Evolutionary conservation across 2,329 filamentous ascomycete genomes (phyloP).

Genomic region (Aureobasidium sp.): DNA sequence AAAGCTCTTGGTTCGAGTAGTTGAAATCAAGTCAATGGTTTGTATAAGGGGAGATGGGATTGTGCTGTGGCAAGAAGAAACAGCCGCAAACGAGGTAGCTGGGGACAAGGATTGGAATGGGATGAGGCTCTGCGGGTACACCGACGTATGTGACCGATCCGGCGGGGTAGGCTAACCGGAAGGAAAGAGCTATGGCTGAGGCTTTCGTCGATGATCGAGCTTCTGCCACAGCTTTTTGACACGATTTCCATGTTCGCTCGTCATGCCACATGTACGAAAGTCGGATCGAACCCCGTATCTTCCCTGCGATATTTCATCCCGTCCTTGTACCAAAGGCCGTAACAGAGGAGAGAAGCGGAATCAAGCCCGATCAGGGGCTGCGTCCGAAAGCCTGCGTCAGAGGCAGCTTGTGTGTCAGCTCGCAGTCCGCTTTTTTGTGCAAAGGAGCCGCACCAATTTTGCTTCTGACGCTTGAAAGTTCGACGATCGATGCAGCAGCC

Average conservation of each 20-base stretch:
- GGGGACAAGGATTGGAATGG: slow-evolving; percentile 6
- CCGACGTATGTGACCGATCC: neutral
- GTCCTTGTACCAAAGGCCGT: neutral
- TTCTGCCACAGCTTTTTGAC: neutral
- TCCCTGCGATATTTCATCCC: neutral
- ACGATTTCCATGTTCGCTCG: neutral
- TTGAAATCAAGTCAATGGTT: neutral
- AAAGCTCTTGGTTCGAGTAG: neutral
- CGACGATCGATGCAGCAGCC: neutral
- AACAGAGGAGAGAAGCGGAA: neutral
- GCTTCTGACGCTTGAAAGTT: neutral
- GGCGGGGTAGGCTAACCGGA: neutral
- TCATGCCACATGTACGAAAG: neutral
- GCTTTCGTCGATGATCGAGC: neutral
- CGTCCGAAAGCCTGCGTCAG: neutral
- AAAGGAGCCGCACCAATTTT: neutral
- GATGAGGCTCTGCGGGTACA: slow-evolving; percentile 7
- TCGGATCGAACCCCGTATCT: neutral
- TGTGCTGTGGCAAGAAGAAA: slow-evolving; percentile 10
- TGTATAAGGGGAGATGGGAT: neutral
- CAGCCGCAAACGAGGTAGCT: slow-evolving; percentile 8
- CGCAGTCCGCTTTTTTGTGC: neutral
- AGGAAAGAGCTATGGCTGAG: neutral
- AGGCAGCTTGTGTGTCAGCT: neutral
- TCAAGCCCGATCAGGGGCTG: neutral